These are phyloP conservation scores for Metschnikowia henanensis DNA, from an alignment of 805 yeast species.

Conservation along the genomic window DNA sequence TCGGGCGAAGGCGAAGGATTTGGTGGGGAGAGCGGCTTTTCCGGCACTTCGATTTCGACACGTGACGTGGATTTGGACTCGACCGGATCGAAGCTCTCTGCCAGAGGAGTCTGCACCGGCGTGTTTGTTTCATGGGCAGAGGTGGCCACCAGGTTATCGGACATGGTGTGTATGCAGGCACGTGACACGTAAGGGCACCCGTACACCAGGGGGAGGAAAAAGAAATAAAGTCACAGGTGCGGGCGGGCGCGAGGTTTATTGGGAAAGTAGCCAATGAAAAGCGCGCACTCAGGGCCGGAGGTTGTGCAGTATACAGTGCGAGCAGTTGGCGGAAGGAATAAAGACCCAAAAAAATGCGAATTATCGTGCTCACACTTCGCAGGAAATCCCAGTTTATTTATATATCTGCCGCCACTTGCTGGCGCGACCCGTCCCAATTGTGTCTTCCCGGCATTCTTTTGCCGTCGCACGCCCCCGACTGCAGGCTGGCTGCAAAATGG, in stretches of 20 bases:
- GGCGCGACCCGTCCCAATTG: constrained; percentile 18
- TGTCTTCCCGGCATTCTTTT: constrained; percentile 9
- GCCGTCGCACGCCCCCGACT: constrained; percentile 17
- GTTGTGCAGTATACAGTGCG: constrained; percentile 18
- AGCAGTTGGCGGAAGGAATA: constrained; percentile 13
- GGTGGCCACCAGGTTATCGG: constrained; percentile 22
- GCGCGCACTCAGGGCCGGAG: constrained; percentile 2
- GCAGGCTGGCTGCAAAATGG: constrained; percentile 14
- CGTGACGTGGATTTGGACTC: constrained; percentile 11
- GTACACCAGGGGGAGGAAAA: constrained; percentile 11
- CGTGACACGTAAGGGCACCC: constrained; percentile 14
- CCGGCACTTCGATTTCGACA: constrained; percentile 22
- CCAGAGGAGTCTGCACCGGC: constrained; percentile 41
- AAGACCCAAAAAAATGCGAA: constrained; percentile 17
- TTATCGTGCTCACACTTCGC: constrained; percentile 16
- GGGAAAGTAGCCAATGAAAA: constrained; percentile 8
- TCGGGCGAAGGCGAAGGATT: constrained; percentile 46
- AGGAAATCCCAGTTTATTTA: constrained; percentile 24
- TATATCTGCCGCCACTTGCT: constrained; percentile 21
- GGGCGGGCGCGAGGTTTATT: neutral
- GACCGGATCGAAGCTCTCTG: constrained; percentile 29
- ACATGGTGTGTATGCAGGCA: constrained; percentile 21
- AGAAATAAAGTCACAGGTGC: neutral
- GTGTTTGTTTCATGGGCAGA: constrained; percentile 33
- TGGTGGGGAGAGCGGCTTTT: constrained; percentile 45